Evolutionary conservation across 805 yeast species (phyloP), one percentile per base, ranked within the genome.

Genomic region (Pichia paraexigua): DNA sequence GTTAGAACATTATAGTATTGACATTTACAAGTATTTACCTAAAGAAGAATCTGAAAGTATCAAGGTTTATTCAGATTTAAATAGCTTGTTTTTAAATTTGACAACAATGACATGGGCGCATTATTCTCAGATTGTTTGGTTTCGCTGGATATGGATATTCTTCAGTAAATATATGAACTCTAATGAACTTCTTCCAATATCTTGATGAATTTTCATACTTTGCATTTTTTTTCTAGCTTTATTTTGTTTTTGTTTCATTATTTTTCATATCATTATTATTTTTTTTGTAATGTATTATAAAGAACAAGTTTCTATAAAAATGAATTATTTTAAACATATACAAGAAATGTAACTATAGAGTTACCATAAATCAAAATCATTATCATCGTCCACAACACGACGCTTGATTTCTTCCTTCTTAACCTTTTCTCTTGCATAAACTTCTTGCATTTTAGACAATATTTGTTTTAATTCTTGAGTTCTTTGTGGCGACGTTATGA

Each of bases 41-140:
- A n/a, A 28, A 17, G n/a, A 39, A 42, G 12, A 37, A 25, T n/a
- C 15, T 64, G 2, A 63, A 73, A n/a, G 56, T 76, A 27, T 67
- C 65, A 53, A n/a, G 39, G 63, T 76, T 21, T 75, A 64, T 54
- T 60, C 68, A 17, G 73, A 72, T 57, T 58, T 74, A 51, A 67
- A 72, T 53, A 61, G 65, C 56, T 61, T 72, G 63, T 65, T 74
- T 49, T 67, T 71, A 30, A 63, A 68, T 43, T 72, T 82, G 50
- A 76, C 85, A 0, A 86, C 96, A 5, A 89, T 92, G 96, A 70
- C 83, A 3, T 74, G 75, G 56, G 95, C 86, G 3, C 98, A 94
- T 68, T 74, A 74, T 55, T 81, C 95, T 2, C 99, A 94, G 66
- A 87, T 94, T 87, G 91, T 85, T 10, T 92, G 97, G 97, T 94